Percentiles rank a stretch among this genome's conserved stretches.
Conservation (phyloP, 176 grass and related monocot species). For the Dendrocalamus sinicus region DNA sequence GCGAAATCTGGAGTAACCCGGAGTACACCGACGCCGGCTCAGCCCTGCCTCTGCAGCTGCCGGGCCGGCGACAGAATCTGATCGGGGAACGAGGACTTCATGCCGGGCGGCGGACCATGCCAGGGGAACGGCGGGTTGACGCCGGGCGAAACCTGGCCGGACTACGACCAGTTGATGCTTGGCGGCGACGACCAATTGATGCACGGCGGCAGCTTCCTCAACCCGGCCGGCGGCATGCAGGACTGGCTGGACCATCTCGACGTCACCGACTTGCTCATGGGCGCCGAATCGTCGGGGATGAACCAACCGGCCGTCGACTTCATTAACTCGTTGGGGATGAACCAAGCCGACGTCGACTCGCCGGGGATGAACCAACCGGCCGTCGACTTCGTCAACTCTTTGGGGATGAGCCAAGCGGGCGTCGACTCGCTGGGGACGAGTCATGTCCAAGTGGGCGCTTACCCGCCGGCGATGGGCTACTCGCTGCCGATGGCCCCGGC, state of each 20-base stretch:
- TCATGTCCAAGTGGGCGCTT: no score
- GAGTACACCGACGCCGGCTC: neutral
- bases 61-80: neutral
- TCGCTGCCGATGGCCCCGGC: neutral
- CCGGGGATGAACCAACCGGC: neutral
- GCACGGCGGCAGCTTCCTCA: neutral
- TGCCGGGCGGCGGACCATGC: neutral
- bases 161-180: neutral
- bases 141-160: neutral
- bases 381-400: no score
- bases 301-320: no score
- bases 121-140: neutral
- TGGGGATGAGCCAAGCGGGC: neutral
- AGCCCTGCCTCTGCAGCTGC: neutral
- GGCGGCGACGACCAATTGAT: neutral
- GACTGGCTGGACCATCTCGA: neutral
- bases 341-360: neutral
- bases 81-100: neutral
- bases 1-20: neutral
- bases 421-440: neutral
- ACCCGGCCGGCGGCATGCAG: neutral
- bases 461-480: neutral
- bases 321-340: no score
- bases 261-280: neutral
- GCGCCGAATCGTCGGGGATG: neutral